Evolutionary conservation across 331 rosid species (phyloP).

Genomic region (Prunus yedoensis): DNA sequence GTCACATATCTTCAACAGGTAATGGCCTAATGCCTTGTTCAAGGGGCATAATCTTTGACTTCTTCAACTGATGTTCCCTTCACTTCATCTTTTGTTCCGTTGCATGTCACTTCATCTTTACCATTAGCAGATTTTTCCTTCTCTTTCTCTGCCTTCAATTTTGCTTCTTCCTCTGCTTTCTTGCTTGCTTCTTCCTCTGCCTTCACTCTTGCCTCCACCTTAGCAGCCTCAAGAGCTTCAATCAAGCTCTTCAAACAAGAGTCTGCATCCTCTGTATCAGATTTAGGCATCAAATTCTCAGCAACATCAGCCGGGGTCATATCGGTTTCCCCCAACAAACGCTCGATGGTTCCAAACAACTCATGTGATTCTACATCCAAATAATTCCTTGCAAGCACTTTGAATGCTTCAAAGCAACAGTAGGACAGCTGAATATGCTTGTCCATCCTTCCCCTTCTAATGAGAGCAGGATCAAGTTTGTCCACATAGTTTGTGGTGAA

Average conservation of each 20-base stretch:
- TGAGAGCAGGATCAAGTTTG: constrained; percentile 35
- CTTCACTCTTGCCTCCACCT: background rate
- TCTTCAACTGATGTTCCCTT: no score
- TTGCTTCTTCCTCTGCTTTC: constrained; percentile 4
- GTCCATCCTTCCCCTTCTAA: constrained; percentile 40
- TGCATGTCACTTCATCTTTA: background rate
- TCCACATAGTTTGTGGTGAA: constrained; percentile 37
- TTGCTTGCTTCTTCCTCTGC: background rate
- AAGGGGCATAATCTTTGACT: no score
- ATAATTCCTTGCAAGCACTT: constrained; percentile 33
- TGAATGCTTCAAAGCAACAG: constrained; percentile 35
- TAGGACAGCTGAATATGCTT: constrained; percentile 34
- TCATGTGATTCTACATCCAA: constrained; percentile 15
- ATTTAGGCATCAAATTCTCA: constrained; percentile 24
- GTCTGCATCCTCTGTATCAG: background rate
- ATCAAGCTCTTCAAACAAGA: constrained; percentile 7
- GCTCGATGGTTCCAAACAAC: background rate
- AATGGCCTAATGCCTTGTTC: no score
- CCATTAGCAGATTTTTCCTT: background rate
- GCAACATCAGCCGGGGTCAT: constrained; percentile 33
- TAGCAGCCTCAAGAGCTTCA: constrained; percentile 6
- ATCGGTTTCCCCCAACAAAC: constrained; percentile 14
- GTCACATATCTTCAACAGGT: no score
- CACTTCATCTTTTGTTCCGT: no score
- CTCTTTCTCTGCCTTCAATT: background rate